phyloP scores from a whole-genome alignment of 176 grass and related monocot species.

The Hyparrhenia diplandra region DNA sequence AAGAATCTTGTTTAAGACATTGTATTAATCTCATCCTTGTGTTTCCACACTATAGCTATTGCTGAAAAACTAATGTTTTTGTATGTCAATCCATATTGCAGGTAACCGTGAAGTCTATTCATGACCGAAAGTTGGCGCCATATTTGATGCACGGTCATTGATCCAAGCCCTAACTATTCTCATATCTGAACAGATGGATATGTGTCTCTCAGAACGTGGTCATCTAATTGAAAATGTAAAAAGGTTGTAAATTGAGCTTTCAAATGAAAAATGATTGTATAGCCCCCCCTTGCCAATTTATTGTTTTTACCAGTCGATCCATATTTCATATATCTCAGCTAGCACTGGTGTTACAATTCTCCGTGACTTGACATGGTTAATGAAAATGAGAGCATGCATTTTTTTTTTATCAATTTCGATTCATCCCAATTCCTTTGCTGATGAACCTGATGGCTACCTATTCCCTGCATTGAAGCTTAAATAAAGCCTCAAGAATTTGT shows the following conservation, averaged over 20 bases:
- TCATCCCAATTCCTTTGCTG: background rate
- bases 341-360: constrained; percentile 10
- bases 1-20: background rate
- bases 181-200: constrained; percentile 30
- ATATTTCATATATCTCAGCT: too few species aligned
- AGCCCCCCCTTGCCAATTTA: background rate
- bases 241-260: constrained; percentile 16
- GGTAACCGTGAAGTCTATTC: constrained; percentile 52
- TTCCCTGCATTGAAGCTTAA: background rate
- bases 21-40: background rate
- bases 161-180: constrained; percentile 67
- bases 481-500: background rate
- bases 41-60: background rate
- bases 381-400: background rate
- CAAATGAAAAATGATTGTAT: background rate
- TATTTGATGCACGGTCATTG: constrained; percentile 66
- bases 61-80: background rate
- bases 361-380: background rate
- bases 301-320: background rate
- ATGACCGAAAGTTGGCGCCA: constrained; percentile 48
- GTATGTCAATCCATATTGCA: constrained; percentile 36
- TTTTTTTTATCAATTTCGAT: background rate
- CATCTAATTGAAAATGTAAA: constrained; percentile 44
- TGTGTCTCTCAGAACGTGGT: constrained; percentile 1
- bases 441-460: constrained; percentile 14